Evolutionary conservation across 2,329 filamentous ascomycete genomes (phyloP).

Genomic region (Dactylellina leptospora): DNA sequence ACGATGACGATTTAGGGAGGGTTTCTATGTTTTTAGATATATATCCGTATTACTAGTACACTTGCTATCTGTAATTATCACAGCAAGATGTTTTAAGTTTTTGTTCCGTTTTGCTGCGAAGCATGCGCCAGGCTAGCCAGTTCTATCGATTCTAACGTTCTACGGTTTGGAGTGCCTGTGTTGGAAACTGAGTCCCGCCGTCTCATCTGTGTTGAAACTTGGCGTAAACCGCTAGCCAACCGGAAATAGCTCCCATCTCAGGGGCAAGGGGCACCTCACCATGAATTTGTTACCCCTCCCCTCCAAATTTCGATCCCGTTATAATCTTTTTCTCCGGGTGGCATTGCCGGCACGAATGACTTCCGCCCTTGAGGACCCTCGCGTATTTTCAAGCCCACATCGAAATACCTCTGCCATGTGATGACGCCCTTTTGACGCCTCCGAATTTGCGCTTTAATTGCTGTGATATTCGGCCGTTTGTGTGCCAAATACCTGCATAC

Average conservation of each 20-base stretch:
- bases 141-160: not conserved
- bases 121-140: not conserved
- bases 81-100: too few species aligned
- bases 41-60: not conserved
- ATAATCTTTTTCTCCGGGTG: not conserved
- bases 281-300: not conserved
- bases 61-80: too few species aligned
- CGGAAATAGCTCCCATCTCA: slow-evolving; percentile 12
- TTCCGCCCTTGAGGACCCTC: too few species aligned
- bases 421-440: not conserved
- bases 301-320: not conserved
- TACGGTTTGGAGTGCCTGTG: slow-evolving; percentile 1
- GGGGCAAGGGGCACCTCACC: not conserved
- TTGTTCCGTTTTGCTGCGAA: not conserved
- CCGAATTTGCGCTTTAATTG: too few species aligned
- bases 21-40: not conserved
- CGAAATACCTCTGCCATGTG: not conserved
- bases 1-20: not conserved
- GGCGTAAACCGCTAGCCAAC: slow-evolving; percentile 7
- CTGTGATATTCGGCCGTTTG: too few species aligned
- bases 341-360: too few species aligned
- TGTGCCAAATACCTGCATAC: too few species aligned
- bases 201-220: slow-evolving; percentile 1
- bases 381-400: too few species aligned
- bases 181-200: slow-evolving; percentile 6